phyloP scores from a whole-genome alignment of 2,329 filamentous ascomycete species.

The Beauveria scarabaeidicola region DNA sequence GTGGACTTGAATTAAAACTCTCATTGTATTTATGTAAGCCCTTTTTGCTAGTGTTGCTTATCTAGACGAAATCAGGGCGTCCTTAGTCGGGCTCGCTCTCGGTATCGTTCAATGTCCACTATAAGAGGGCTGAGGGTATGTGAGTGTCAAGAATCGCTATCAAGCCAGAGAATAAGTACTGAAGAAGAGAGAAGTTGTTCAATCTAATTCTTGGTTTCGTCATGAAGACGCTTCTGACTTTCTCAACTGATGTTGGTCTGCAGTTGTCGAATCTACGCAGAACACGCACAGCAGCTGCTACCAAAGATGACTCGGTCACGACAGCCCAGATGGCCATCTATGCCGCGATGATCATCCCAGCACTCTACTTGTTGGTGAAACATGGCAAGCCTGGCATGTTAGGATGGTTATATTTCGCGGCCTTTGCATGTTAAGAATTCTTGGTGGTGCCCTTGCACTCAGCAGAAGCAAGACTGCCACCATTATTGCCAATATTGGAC shows the following conservation, averaged over 20 bases:
- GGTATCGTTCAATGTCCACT: conserved; percentile 13
- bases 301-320: conserved; percentile 14
- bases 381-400: conserved; percentile 28
- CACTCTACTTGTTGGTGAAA: conserved; percentile 23
- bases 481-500: conserved; percentile 28
- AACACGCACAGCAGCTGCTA: not conserved
- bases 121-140: not conserved
- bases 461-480: conserved; percentile 20
- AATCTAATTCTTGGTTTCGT: not conserved
- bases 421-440: conserved; percentile 29
- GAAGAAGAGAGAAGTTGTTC: not conserved
- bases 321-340: conserved; percentile 28
- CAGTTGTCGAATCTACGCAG: not conserved
- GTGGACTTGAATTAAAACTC: not conserved
- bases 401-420: conserved; percentile 30
- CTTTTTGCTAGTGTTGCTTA: not conserved
- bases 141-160: not conserved
- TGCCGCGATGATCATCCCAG: conserved; percentile 21
- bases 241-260: not conserved
- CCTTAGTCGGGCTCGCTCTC: conserved; percentile 6
- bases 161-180: not conserved
- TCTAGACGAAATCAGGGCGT: not conserved
- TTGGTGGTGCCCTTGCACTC: conserved; percentile 24
- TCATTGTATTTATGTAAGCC: not conserved
- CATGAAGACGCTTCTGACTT: too few species aligned